Conservation (phyloP, 305 asterid species). For the Nicotiana rustica region DNA sequence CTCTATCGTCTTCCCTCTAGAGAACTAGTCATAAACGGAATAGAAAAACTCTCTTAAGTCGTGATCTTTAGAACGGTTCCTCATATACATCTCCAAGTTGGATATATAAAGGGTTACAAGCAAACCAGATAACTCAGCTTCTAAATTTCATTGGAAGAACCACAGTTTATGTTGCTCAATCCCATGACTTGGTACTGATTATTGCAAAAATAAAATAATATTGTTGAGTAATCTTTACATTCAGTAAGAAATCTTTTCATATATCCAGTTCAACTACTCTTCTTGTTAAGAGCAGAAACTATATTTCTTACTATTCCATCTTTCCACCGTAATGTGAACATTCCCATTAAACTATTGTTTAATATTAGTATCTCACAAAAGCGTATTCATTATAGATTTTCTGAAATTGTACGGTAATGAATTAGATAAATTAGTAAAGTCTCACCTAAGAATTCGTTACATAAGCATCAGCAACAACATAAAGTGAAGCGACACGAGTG, state of each 20-base stretch:
- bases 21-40: conserved; percentile 4
- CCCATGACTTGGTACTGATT: neutral
- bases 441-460: conserved; percentile 70
- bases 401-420: neutral
- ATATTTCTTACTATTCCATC: no score
- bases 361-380: conserved; percentile 4
- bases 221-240: neutral
- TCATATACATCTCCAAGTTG: neutral
- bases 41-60: neutral
- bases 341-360: neutral
- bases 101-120: neutral
- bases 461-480: conserved; percentile 93
- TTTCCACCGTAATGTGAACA: neutral
- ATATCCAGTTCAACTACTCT: no score
- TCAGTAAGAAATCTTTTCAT: neutral
- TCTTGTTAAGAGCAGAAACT: no score
- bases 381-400: neutral
- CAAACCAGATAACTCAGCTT: neutral
- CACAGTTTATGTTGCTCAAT: neutral
- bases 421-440: neutral
- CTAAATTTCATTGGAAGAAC: neutral
- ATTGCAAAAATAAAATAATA: neutral
- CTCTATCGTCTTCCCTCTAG: neutral
- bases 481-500: conserved; percentile 89
- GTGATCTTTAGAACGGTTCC: neutral